These are phyloP conservation scores for Yamadazyma diospyri DNA, from an alignment of 1,139 yeast genomes.

Conservation along the genomic window DNA sequence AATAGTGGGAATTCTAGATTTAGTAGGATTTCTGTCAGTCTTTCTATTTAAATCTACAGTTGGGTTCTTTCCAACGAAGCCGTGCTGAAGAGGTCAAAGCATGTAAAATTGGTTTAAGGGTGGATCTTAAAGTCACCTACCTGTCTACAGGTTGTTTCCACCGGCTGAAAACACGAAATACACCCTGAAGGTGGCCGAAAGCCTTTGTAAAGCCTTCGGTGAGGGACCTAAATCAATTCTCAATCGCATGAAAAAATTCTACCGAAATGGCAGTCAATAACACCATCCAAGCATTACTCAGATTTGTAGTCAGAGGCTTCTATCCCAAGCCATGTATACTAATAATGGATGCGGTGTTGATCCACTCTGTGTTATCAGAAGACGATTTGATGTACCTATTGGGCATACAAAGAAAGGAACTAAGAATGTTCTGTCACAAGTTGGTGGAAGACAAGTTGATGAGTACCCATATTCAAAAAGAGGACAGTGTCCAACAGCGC, in stretches of 20 bases:
- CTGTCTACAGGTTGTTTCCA: no score
- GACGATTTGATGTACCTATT: slow-evolving; percentile 81
- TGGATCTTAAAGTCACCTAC: no score
- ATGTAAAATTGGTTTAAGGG: no score
- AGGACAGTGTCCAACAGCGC: slow-evolving; percentile 72
- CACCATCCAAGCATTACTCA: slow-evolving; percentile 36
- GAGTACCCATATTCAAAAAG: slow-evolving; percentile 70
- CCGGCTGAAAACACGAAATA: no score
- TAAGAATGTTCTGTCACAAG: slow-evolving; percentile 76
- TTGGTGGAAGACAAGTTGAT: slow-evolving; percentile 79
- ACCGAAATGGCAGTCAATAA: slow-evolving; percentile 30
- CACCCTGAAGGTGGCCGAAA: no score
- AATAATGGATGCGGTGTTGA: slow-evolving; percentile 82
- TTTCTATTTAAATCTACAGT: no score
- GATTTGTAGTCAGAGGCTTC: slow-evolving; percentile 81
- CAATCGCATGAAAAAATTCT: background rate
- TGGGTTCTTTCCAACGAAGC: no score
- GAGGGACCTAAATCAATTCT: no score
- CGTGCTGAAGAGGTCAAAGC: no score
- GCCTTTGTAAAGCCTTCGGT: no score
- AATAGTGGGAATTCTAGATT: no score
- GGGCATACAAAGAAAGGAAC: slow-evolving; percentile 82
- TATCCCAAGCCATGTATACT: slow-evolving; percentile 82
- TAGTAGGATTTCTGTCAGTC: no score
- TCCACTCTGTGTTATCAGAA: slow-evolving; percentile 91